Evolutionary conservation across 441 rosid species (phyloP).

Genomic region (Viola pubescens): DNA sequence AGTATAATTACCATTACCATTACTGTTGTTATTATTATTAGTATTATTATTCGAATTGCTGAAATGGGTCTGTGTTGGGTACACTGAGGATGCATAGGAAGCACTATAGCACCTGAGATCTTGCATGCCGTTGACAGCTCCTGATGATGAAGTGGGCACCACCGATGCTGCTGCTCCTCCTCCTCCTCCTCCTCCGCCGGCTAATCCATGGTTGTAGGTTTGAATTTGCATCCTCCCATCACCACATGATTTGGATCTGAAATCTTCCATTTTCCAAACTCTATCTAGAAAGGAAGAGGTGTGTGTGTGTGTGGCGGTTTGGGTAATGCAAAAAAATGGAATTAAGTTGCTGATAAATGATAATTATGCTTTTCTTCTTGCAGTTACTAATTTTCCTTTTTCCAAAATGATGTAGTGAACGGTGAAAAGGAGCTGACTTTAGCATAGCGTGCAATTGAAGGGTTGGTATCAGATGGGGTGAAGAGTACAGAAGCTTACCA

Average conservation of each 20-base stretch:
- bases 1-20: not conserved
- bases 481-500: too few species aligned
- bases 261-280: slow-evolving; percentile 31
- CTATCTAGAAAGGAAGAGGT: too few species aligned
- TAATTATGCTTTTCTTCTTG: too few species aligned
- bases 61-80: slow-evolving; percentile 25
- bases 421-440: too few species aligned
- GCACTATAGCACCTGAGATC: slow-evolving; percentile 69
- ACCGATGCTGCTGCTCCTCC: not conserved
- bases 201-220: not conserved
- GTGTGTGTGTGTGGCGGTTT: too few species aligned
- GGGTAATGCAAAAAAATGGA: too few species aligned
- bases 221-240: slow-evolving; percentile 32
- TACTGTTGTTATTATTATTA: not conserved
- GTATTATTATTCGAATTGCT: not conserved
- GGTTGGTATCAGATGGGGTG: too few species aligned
- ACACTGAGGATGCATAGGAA: slow-evolving; percentile 32
- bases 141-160: slow-evolving; percentile 15
- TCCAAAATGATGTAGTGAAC: too few species aligned
- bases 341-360: too few species aligned
- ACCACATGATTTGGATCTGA: slow-evolving; percentile 39
- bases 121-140: slow-evolving; percentile 31
- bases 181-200: not conserved
- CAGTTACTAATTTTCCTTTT: too few species aligned
- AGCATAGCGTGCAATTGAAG: too few species aligned